Conservation (phyloP, 1,284 basidiomycete genomes). For the Meripilus lineatus region DNA sequence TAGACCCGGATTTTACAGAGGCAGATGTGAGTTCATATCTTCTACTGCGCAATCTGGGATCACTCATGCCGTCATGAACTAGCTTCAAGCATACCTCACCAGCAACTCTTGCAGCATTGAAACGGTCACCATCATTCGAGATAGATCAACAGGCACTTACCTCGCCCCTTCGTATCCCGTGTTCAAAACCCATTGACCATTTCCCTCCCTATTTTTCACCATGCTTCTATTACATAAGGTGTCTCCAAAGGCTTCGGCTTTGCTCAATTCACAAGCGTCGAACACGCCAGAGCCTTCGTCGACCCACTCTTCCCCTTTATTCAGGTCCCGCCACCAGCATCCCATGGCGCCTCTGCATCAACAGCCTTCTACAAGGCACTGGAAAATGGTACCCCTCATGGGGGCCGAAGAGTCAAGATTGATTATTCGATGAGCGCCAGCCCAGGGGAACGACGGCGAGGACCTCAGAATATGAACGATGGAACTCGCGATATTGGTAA, state of each 20-base stretch:
- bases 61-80: too few species aligned
- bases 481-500: constrained; percentile 93
- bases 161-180: constrained; percentile 65
- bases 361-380: constrained; percentile 65
- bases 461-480: constrained; percentile 71
- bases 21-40: constrained; percentile 68
- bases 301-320: constrained; percentile 82
- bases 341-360: constrained; percentile 69
- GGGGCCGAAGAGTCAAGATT: constrained; percentile 81
- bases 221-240: constrained; percentile 62
- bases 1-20: constrained; percentile 87
- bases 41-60: neutral
- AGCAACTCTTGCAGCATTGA: constrained; percentile 70
- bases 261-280: constrained; percentile 80
- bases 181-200: constrained; percentile 65
- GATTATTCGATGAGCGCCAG: constrained; percentile 82
- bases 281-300: constrained; percentile 84
- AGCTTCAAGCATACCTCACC: constrained; percentile 78
- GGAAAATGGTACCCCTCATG: constrained; percentile 58
- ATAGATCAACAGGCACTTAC: constrained; percentile 85
- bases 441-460: constrained; percentile 58
- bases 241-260: constrained; percentile 91
- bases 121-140: constrained; percentile 89
- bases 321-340: constrained; percentile 79
- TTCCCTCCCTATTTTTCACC: constrained; percentile 40